Percentiles rank a stretch among this genome's conserved stretches.
phyloP scores from a whole-genome alignment of 306 rosid species.

The Trifolium fragiferum region DNA sequence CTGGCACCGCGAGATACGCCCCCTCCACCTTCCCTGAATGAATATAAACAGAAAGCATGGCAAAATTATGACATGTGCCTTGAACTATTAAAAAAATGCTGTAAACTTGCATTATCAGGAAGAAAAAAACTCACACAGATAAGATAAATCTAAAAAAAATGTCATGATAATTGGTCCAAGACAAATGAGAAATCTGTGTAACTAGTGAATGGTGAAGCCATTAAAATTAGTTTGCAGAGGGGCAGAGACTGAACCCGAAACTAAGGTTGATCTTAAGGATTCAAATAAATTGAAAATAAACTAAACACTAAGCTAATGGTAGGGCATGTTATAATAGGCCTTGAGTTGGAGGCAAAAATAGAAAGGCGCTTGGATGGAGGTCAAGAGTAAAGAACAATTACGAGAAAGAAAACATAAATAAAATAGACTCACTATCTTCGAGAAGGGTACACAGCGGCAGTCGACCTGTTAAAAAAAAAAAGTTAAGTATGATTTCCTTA shows the following conservation, averaged over 20 bases:
- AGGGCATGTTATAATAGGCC: slow-evolving; percentile 3
- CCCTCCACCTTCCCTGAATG: slow-evolving; percentile 44
- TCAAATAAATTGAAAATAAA: background rate
- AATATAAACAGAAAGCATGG: slow-evolving; percentile 5
- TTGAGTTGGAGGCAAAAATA: background rate
- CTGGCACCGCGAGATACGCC: slow-evolving; percentile 17
- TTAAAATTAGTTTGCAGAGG: background rate
- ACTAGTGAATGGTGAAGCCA: background rate
- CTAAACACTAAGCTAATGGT: background rate
- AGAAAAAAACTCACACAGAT: background rate
- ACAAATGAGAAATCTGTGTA: slow-evolving; percentile 1
- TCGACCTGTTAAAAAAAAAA: slow-evolving; percentile 56
- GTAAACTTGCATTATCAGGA: background rate
- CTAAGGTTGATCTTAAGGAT: background rate
- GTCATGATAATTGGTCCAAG: background rate
- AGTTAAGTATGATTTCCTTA: slow-evolving; percentile 25
- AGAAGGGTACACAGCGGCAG: slow-evolving; percentile 55
- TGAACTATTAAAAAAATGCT: background rate
- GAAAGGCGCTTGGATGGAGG: background rate
- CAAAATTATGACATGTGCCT: background rate
- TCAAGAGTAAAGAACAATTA: background rate
- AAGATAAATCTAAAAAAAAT: background rate
- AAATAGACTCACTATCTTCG: slow-evolving; percentile 66
- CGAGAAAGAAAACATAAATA: background rate
- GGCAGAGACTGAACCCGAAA: background rate